A percentile compares a stretch with the other conserved stretches of the same genome.
Evolutionary conservation across 2,329 filamentous ascomycete genomes (phyloP).

Genomic region (Aschersonia sp.): DNA sequence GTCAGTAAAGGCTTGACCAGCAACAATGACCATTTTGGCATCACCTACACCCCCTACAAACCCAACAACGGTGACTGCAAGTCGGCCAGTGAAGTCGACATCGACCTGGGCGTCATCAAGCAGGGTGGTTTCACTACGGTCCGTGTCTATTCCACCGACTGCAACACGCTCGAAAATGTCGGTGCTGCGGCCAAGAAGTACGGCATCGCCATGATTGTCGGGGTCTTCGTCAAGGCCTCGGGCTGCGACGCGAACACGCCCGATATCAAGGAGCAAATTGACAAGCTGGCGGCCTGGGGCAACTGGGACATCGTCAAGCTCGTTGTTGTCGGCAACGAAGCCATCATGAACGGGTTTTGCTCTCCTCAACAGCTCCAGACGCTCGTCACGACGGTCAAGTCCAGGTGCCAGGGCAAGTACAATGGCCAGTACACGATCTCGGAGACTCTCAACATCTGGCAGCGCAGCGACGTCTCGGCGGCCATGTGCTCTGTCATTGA

Average conservation of each 20-base stretch:
- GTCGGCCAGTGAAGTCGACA: conserved; percentile 36
- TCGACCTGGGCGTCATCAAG: conserved; percentile 49
- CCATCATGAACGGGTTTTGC: conserved; percentile 61
- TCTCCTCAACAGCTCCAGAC: conserved; percentile 46
- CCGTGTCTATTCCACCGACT: conserved; percentile 89
- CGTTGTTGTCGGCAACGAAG: conserved; percentile 84
- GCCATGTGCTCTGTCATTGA: conserved; percentile 63
- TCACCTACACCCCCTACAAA: conserved; percentile 70
- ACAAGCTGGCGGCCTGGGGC: conserved; percentile 56
- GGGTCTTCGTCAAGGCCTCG: conserved; percentile 66
- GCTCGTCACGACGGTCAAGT: conserved; percentile 57
- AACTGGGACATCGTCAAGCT: conserved; percentile 66
- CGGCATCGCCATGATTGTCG: conserved; percentile 69
- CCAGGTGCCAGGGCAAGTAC: conserved; percentile 55
- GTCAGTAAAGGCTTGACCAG: conserved; percentile 17
- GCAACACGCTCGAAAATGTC: conserved; percentile 63
- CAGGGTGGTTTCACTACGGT: conserved; percentile 52
- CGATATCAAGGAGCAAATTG: conserved; percentile 59
- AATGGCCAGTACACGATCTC: conserved; percentile 66
- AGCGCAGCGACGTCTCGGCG: conserved; percentile 40
- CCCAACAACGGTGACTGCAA: conserved; percentile 48
- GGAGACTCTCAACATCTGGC: conserved; percentile 70
- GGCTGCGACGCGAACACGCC: conserved; percentile 42
- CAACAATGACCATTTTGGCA: conserved; percentile 48
- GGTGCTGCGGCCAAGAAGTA: conserved; percentile 51